Evolutionary conservation across 1,139 yeast genomes (phyloP).

Genomic region (Yamadazyma membranifaciens): DNA sequence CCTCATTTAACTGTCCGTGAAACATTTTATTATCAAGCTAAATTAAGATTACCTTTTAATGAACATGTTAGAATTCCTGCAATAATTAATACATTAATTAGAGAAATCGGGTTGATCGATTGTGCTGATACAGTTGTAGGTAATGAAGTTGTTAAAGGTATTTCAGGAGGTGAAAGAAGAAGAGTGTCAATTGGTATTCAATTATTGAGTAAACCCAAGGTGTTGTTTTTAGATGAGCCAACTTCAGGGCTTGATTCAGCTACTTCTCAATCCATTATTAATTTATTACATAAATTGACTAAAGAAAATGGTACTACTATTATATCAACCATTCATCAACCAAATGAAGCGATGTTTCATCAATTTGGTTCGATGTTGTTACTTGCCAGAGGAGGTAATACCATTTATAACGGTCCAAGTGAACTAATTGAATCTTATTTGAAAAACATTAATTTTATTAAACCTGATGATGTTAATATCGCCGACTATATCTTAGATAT

Average conservation of each 20-base stretch:
- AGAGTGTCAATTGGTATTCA: conserved; percentile 83
- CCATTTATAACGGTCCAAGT: conserved; percentile 58
- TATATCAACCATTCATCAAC: conserved; percentile 82
- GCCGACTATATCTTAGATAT: conserved; percentile 76
- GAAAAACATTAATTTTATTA: conserved; percentile 42
- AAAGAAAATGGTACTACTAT: conserved; percentile 62
- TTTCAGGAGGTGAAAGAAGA: conserved; percentile 85
- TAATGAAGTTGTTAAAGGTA: conserved; percentile 67
- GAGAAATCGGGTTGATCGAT: conserved; percentile 69
- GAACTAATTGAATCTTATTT: conserved; percentile 45
- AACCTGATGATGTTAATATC: conserved; percentile 61
- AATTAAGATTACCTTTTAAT: conserved; percentile 50
- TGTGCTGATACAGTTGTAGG: conserved; percentile 81
- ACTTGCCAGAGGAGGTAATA: conserved; percentile 70
- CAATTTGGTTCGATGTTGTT: conserved; percentile 66
- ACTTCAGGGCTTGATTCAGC: conserved; percentile 83
- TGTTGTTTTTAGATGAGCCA: conserved; percentile 79
- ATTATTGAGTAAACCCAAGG: conserved; percentile 66
- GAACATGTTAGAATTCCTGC: conserved; percentile 30
- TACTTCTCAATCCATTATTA: conserved; percentile 69
- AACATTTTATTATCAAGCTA: conserved; percentile 71
- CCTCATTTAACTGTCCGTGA: conserved; percentile 75
- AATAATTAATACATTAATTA: conserved; percentile 53
- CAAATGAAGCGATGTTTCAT: conserved; percentile 62
- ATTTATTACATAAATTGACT: conserved; percentile 58